phyloP scores from a whole-genome alignment of 2,329 filamentous ascomycete species.

The Fonsecaea nubica region DNA sequence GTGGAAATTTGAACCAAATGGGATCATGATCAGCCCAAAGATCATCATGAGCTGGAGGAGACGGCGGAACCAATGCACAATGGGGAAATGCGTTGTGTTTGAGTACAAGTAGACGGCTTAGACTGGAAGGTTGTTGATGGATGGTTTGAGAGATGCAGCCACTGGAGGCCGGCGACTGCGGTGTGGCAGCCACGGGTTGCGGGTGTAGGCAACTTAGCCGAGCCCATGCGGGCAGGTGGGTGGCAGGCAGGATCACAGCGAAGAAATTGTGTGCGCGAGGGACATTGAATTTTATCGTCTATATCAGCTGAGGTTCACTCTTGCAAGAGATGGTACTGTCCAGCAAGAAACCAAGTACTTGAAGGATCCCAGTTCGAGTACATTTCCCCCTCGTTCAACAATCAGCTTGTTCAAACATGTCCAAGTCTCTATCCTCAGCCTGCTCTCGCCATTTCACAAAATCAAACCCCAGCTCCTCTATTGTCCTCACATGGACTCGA shows the following conservation, averaged over 20 bases:
- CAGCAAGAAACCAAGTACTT: not conserved
- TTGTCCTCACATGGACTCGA: constrained; percentile 62
- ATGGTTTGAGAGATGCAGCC: not conserved
- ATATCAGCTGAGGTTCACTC: not conserved
- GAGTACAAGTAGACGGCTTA: not conserved
- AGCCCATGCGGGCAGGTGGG: not conserved
- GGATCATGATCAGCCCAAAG: constrained; percentile 29
- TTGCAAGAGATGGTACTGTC: not conserved
- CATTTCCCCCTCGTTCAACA: constrained; percentile 7
- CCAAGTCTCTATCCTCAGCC: constrained; percentile 24
- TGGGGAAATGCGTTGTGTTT: no score
- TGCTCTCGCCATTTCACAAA: constrained; percentile 53
- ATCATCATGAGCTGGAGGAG: constrained; percentile 16
- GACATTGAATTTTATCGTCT: not conserved
- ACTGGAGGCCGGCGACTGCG: not conserved
- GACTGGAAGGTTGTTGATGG: constrained; percentile 11
- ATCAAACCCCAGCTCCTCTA: constrained; percentile 75
- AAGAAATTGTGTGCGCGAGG: not conserved
- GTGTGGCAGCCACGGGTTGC: not conserved
- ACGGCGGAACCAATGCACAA: not conserved
- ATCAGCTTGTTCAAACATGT: constrained; percentile 25
- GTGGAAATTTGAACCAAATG: constrained; percentile 8
- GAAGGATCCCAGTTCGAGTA: not conserved
- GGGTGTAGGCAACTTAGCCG: constrained; percentile 26
- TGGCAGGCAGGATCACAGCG: no score